These are phyloP conservation scores for Phanerochaete sordida DNA, from an alignment of 768 basidiomycete species.

Conservation along the genomic window DNA sequence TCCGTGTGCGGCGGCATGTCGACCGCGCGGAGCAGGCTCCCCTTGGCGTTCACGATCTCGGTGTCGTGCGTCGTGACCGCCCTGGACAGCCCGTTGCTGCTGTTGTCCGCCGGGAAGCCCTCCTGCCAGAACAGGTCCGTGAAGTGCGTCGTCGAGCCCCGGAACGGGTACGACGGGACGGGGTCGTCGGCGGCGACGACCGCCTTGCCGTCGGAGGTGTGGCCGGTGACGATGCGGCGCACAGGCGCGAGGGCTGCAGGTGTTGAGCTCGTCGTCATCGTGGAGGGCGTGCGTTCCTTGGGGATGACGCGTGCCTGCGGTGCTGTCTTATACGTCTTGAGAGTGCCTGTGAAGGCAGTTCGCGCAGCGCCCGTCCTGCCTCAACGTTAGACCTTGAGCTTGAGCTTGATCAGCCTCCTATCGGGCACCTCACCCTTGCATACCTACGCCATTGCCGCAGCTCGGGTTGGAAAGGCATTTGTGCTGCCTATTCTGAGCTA, in stretches of 20 bases:
- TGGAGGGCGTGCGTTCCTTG: neutral
- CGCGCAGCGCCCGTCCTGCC: no score
- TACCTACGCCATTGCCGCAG: no score
- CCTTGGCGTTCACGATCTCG: constrained; percentile 10
- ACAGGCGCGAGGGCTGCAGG: constrained; percentile 5
- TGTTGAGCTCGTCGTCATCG: neutral
- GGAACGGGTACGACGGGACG: neutral
- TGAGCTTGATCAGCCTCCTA: no score
- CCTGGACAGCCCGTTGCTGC: constrained; percentile 8
- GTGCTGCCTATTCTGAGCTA: no score
- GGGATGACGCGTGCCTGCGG: neutral
- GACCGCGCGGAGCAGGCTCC: constrained; percentile 14
- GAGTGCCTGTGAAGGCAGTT: neutral
- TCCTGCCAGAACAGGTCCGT: constrained; percentile 9
- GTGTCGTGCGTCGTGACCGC: constrained; percentile 7
- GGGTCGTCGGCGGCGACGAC: constrained; percentile 14
- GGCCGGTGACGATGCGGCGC: constrained; percentile 24
- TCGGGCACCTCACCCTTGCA: no score
- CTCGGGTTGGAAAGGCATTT: no score
- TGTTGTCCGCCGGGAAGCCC: constrained; percentile 4
- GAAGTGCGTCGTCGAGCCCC: neutral
- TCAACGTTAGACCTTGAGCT: no score
- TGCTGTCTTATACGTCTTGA: neutral
- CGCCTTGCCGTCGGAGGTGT: constrained; percentile 16
- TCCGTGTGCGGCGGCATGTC: constrained; percentile 16